Percentiles rank a stretch among this genome's conserved stretches.
These are phyloP conservation scores for Iodosphaeria phyllophila DNA, from an alignment of 2,329 filamentous ascomycete genomes.

Conservation along the genomic window DNA sequence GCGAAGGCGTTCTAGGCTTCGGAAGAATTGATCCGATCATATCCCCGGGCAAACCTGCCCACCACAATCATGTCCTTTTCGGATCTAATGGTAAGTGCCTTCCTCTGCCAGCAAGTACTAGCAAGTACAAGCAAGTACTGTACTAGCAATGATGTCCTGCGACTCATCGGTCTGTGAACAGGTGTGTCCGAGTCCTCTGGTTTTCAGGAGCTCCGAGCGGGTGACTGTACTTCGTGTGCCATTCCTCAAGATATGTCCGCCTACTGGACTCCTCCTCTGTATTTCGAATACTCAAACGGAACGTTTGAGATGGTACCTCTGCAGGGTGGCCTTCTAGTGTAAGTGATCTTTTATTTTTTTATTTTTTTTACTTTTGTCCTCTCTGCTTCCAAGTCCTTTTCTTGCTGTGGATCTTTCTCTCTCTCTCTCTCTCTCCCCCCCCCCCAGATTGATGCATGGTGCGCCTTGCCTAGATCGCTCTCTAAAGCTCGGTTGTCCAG, in stretches of 20 bases:
- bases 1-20: constrained; percentile 48
- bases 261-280: constrained; percentile 69
- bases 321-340: constrained; percentile 72
- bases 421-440: no score
- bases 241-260: constrained; percentile 70
- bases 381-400: no score
- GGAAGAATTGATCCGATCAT: constrained; percentile 66
- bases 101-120: constrained; percentile 6
- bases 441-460: no score
- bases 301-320: constrained; percentile 51
- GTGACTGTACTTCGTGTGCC: constrained; percentile 62
- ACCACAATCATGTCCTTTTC: constrained; percentile 58
- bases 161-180: no score
- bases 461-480: no score
- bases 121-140: not conserved
- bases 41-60: constrained; percentile 34
- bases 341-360: no score
- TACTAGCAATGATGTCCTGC: no score
- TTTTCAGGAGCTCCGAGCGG: constrained; percentile 35
- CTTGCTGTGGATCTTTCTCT: no score
- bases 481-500: no score
- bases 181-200: constrained; percentile 43
- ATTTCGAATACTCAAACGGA: constrained; percentile 55
- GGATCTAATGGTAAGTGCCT: constrained; percentile 52
- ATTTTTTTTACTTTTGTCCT: no score